Evolutionary conservation across 1,284 basidiomycete species (phyloP), one percentile per base, ranked within the genome.

Genomic region (Boletellus deceptivus): DNA sequence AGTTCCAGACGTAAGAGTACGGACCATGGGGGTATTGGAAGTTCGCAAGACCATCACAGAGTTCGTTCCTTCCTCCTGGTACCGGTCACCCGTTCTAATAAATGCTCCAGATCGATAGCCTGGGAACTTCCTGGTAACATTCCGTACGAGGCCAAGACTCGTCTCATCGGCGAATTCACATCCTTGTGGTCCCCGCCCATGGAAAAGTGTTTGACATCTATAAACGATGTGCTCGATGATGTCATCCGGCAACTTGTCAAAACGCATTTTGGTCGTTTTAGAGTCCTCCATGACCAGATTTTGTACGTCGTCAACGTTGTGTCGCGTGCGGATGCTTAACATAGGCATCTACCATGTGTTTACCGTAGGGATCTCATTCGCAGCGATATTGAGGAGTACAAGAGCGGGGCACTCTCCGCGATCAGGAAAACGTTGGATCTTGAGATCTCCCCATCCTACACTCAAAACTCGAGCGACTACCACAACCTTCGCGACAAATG

Each of bases 51-150:
- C 55, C 22, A 73, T 74, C 44, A 17, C 43, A 6, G 54, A 62
- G 73, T 75, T 35, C 11, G 55, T 58, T 18, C n/a, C 37, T 34
- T 4, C 2, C 11, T 17, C 18, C 11, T 4, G 2, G 18, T 22
- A 4, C 10, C 22, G 9, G 14, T 25, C 36, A 8, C 6, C 33
- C 22, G 17, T 24, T 43, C 42, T 55, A 0, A 59, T 4, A 3
- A 2, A 27, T 34, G 17, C n/a, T 31, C 3, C 53, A 82, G 79
- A 2, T 71, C 72, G 9, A 74, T 70, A 4, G 69, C 64, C 3
- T 82, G 80, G 80, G 79, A 82, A 48, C 70, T 82, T 5, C 78
- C 77, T 0, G 66, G 68, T 5, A 70, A 79, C 44, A 63, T 80
- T 33, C 80, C 79, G 0, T 81, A 75, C 42, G 74, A 76, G 34